phyloP scores from a whole-genome alignment of 2,329 filamentous ascomycete species.

The Diatrype stigma region DNA sequence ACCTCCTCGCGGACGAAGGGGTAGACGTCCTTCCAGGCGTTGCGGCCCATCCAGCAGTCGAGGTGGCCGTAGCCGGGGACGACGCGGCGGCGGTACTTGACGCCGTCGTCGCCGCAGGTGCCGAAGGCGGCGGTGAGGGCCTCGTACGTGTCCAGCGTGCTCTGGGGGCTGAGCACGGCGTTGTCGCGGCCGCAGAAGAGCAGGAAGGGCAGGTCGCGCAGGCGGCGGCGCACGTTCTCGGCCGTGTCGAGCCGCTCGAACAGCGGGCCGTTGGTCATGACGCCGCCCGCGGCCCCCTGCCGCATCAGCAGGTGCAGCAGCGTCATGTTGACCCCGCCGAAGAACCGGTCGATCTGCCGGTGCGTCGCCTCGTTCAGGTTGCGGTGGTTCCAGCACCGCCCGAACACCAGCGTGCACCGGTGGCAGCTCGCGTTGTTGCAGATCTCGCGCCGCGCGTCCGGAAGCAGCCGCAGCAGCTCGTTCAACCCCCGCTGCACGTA shows the following conservation, averaged over 20 bases:
- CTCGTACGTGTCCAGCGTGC: constrained; percentile 51
- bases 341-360: constrained; percentile 55
- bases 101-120: constrained; percentile 23
- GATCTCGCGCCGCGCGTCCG: constrained; percentile 49
- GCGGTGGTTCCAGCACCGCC: constrained; percentile 59
- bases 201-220: constrained; percentile 51
- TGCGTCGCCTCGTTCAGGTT: constrained; percentile 66
- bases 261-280: constrained; percentile 47
- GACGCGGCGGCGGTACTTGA: constrained; percentile 47
- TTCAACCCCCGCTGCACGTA: constrained; percentile 49
- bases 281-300: constrained; percentile 47
- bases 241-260: constrained; percentile 43
- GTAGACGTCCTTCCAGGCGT: constrained; percentile 56
- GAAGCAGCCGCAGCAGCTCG: constrained; percentile 55
- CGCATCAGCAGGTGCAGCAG: constrained; percentile 53
- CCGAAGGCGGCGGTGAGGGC: constrained; percentile 49
- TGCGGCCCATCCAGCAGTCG: constrained; percentile 59
- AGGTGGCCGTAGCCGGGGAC: constrained; percentile 57
- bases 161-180: constrained; percentile 49
- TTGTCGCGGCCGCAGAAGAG: constrained; percentile 55
- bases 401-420: constrained; percentile 55
- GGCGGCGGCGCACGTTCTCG: constrained; percentile 45
- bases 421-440: constrained; percentile 61
- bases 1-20: constrained; percentile 52
- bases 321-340: constrained; percentile 59